These are phyloP conservation scores for Ustilago nuda DNA, from an alignment of 1,284 basidiomycete genomes.

Conservation along the genomic window DNA sequence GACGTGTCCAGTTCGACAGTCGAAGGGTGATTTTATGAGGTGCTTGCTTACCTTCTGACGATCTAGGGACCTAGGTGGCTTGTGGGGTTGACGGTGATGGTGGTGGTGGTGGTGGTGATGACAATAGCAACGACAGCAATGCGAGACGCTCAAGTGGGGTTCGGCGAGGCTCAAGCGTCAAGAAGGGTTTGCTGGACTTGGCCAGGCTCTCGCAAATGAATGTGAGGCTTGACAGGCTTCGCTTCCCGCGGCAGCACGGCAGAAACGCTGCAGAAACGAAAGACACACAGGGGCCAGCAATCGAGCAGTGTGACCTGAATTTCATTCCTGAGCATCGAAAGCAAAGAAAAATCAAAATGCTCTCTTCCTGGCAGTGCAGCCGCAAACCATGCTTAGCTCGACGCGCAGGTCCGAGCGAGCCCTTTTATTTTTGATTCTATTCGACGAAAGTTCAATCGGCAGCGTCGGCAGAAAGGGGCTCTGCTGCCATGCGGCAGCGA, in stretches of 20 bases:
- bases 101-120: not conserved
- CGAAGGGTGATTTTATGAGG: not conserved
- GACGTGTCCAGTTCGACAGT: not conserved
- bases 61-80: conserved; percentile 1
- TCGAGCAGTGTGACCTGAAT: not conserved
- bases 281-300: conserved; percentile 4
- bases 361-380: not conserved
- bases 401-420: conserved; percentile 5
- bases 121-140: not conserved
- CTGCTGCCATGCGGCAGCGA: conserved; percentile 3
- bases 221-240: conserved; percentile 1
- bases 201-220: not conserved
- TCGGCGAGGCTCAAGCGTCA: not conserved
- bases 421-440: not conserved
- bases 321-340: conserved; percentile 17
- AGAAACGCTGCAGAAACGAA: not conserved
- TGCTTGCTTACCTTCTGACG: not conserved
- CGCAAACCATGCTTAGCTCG: not conserved
- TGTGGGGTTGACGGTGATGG: not conserved
- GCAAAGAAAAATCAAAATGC: too few species aligned
- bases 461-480: conserved; percentile 10
- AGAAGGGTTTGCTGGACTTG: not conserved
- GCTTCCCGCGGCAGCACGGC: not conserved
- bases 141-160: not conserved
- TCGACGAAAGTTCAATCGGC: conserved; percentile 2